These are phyloP conservation scores for Linnemannia elongata DNA, from an alignment of 192 early-diverging fungal species.

Conservation along the genomic window DNA sequence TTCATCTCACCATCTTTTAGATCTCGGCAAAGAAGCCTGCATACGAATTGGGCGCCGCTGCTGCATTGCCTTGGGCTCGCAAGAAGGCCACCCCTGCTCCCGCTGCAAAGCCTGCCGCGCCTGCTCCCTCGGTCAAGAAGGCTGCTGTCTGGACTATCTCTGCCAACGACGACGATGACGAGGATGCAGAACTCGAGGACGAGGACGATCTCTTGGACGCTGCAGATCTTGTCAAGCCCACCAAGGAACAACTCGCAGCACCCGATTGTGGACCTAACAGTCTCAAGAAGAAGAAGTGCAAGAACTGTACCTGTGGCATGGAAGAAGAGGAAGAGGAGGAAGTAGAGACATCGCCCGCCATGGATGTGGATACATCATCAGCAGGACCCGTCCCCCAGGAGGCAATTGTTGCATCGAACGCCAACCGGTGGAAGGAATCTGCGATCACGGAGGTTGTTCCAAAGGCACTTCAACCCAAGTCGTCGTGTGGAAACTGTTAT, in stretches of 20 bases:
- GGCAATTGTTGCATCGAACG: slow-evolving; percentile 54
- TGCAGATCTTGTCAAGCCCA: slow-evolving; percentile 81
- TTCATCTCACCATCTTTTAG: slow-evolving; percentile 57
- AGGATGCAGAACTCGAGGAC: slow-evolving; percentile 86
- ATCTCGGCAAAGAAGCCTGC: slow-evolving; percentile 80
- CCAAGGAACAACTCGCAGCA: slow-evolving; percentile 59
- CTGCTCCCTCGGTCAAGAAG: slow-evolving; percentile 40
- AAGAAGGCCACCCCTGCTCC: slow-evolving; percentile 63
- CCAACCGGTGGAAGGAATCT: slow-evolving; percentile 53
- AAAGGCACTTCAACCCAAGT: slow-evolving; percentile 69
- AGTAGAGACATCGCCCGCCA: neutral
- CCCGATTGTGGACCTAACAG: slow-evolving; percentile 78
- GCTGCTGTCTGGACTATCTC: slow-evolving; percentile 81
- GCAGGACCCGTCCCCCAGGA: slow-evolving; percentile 65
- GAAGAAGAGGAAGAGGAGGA: slow-evolving; percentile 72
- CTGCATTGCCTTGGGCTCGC: slow-evolving; percentile 84
- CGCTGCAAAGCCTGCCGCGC: slow-evolving; percentile 48
- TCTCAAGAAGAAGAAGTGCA: slow-evolving; percentile 93
- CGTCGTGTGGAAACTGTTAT: slow-evolving; percentile 79
- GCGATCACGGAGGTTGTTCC: slow-evolving; percentile 61
- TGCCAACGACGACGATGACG: slow-evolving; percentile 75
- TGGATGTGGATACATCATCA: slow-evolving; percentile 51
- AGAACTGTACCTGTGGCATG: slow-evolving; percentile 96
- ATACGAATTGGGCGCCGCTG: slow-evolving; percentile 89
- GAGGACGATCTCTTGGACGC: slow-evolving; percentile 92